Base-by-base conservation (phyloP, 1,284 basidiomycete species). In the Ganoderma lucidum region DNA sequence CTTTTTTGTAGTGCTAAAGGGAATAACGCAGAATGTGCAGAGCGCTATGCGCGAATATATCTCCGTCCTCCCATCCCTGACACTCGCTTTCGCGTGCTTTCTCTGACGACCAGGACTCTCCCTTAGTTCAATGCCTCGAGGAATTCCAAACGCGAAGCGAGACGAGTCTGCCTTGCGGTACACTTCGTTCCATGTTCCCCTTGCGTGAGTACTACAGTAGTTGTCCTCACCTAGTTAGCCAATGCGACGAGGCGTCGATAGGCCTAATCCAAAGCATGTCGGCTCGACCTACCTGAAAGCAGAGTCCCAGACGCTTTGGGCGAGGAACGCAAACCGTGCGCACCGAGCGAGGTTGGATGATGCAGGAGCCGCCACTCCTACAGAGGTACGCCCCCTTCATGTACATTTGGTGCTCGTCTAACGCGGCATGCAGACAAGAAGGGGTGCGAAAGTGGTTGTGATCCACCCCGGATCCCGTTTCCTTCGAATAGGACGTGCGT, bases 381-480 rank as follows among this genome's bases (percentile, higher is more conserved):
- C 82, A 75, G 79, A 86, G 83, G 89, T 87, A 68, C 64, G 80
- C 77, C 15, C 42, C 55, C 35, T n/a, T 5, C 30, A 37, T 62
- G 84, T 63, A 41, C 66, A 62, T 59, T 17, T 14, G 8, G 58
- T 63, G 3, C 23, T 14, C 28, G 0, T 23, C 19, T 44, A 68
- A 55, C 61, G 44, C 28, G 55, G 45, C 8, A 1, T 19, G 2
- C 68, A 84, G 82, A 79, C 78, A 65, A 88, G 91, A 76, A 88
- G 92, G 61, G 93, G 93, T 48, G 90, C 91, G 2, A 90, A 92
- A 68, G 88, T 92, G 62, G 82, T 99, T 68, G 93, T 99, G 48
- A 94, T 99, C 67, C 98, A 99, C 77, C 96, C 95, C 2, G 98
- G 98, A 32, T 97, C 96, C 2, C 88, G 94, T 37, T 92, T 85